Evolutionary conservation across 352 stramenopile genomes (phyloP), one percentile per base, ranked within the genome.

Genomic region (Phytophthora idaei): DNA sequence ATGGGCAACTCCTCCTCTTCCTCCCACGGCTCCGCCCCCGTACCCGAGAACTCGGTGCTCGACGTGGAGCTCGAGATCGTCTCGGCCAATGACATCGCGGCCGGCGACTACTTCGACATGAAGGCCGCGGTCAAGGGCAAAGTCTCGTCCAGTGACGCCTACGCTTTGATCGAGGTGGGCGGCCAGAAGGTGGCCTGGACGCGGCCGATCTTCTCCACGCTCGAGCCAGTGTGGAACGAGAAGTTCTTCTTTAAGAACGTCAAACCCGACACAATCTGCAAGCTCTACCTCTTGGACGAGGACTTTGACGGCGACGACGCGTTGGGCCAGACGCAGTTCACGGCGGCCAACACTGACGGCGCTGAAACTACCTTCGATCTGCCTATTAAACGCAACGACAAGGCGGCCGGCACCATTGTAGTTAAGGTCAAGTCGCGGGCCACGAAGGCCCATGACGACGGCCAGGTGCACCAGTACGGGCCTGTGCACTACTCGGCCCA

Each of bases 171-270:
- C 56, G 64, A 80, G 42, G 69, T 80, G 31, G 62, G 45, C 12
- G 73, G 69, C 27, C 46, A 76, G 44, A 77, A 70, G 21, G 48
- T 80, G 53, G 73, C 69, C n/a, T 80, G 73, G 69, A 80, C 73
- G 27, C 60, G 64, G 3, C 73, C 69, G 5, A 71, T 77, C 53
- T 77, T 77, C 52, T 31, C 64, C 50, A 77, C 73, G 17, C 57
- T 69, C 9, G 69, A 80, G 48, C 73, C 73, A 4, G 57, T 61
- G 14, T 80, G 73, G 73, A 75, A 80, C 58, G 73, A 80, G 55
- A 75, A 61, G 45, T 80, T 80, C 58, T 77, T 60, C 57, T 80
- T 80, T 31, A 71, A 61, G 17, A 80, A 80, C 58, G 73, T 77
- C 31, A 64, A 68, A 17, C 69, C 69, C 14, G 61, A 75, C 69